Percentiles rank a stretch among this genome's conserved stretches.
Evolutionary conservation across 2,329 filamentous ascomycete species (phyloP).

Genomic region (Sarocladium oryzae): DNA sequence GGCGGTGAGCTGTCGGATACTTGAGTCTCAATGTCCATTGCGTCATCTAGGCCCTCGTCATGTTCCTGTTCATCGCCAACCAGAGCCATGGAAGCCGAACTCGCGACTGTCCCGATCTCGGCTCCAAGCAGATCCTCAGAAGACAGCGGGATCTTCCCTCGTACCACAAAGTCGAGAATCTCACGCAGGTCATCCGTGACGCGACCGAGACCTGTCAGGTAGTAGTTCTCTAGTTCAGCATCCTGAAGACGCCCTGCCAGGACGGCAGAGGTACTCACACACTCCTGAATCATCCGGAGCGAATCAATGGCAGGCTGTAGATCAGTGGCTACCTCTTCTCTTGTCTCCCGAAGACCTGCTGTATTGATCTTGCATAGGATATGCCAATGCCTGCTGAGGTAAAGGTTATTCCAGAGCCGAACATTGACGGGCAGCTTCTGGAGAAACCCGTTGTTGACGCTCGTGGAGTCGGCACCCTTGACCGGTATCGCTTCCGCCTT

Average conservation of each 20-base stretch:
- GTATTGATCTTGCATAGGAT: background rate
- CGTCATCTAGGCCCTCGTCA: no score
- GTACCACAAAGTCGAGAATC: background rate
- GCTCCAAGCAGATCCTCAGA: no score
- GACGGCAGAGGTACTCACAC: background rate
- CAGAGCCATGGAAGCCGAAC: no score
- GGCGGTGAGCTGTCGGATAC: no score
- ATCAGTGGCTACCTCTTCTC: background rate
- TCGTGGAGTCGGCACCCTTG: background rate
- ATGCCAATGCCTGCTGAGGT: slow-evolving; percentile 4
- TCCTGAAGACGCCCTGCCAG: background rate
- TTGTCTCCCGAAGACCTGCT: no score
- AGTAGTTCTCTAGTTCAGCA: background rate
- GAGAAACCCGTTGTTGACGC: background rate
- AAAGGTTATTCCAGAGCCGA: background rate
- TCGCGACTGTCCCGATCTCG: no score
- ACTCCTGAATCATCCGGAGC: background rate
- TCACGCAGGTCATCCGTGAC: slow-evolving; percentile 2
- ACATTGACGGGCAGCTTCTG: background rate
- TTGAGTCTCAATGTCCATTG: no score
- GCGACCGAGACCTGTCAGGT: background rate
- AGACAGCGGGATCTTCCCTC: no score
- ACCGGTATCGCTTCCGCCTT: background rate
- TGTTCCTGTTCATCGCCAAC: no score
- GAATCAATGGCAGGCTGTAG: background rate